Evolutionary conservation across 2,329 filamentous ascomycete genomes (phyloP).

Genomic region (Aaosphaeria pasadenensis): DNA sequence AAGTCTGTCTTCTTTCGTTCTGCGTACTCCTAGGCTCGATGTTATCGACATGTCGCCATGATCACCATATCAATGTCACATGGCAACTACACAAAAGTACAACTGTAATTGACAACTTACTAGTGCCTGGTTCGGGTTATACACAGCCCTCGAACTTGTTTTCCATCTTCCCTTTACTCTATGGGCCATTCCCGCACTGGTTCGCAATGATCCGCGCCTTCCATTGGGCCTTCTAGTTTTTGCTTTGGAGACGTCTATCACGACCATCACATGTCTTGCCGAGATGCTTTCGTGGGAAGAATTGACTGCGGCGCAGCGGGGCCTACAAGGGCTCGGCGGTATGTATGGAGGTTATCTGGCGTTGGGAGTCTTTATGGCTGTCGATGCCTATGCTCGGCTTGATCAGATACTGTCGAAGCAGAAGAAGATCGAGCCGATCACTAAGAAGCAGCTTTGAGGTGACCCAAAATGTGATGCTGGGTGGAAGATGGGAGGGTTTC

Average conservation of each 20-base stretch:
- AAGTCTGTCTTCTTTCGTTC: conserved; percentile 7
- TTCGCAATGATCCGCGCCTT: conserved; percentile 55
- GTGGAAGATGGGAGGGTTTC: too few relatives aligned
- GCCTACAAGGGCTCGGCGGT: conserved; percentile 25
- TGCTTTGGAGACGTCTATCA: conserved; percentile 58
- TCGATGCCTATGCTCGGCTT: conserved; percentile 33
- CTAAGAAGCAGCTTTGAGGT: conserved; percentile 27
- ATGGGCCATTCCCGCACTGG: conserved; percentile 57
- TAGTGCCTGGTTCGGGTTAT: conserved; percentile 56
- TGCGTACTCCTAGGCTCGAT: background rate
- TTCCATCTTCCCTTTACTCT: conserved; percentile 61
- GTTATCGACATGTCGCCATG: too few relatives aligned
- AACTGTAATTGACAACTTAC: background rate
- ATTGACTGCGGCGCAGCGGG: conserved; percentile 25
- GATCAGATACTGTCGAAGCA: conserved; percentile 23
- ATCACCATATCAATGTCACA: background rate
- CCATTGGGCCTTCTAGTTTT: conserved; percentile 61
- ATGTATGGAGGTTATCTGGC: conserved; percentile 40
- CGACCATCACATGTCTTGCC: conserved; percentile 60
- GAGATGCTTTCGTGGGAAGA: conserved; percentile 57
- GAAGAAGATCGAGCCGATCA: conserved; percentile 21
- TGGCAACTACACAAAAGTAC: too few relatives aligned
- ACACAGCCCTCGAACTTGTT: conserved; percentile 57
- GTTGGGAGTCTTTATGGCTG: conserved; percentile 31
- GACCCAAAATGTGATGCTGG: background rate